Evolutionary conservation across 2,329 filamentous ascomycete genomes (phyloP).

Genomic region (Didymellaceae sp.): DNA sequence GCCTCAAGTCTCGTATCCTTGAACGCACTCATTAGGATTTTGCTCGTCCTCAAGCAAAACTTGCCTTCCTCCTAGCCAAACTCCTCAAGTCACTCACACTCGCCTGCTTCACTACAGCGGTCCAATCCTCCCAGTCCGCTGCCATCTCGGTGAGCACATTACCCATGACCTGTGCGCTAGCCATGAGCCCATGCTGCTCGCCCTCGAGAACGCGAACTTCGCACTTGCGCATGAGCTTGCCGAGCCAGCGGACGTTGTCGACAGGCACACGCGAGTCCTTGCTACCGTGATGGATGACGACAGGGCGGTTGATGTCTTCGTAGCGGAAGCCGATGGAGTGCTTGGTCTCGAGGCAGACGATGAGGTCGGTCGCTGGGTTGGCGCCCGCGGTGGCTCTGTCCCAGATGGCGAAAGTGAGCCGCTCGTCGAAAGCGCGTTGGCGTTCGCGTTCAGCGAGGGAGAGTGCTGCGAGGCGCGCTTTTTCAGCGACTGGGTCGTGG

Average conservation of each 20-base stretch:
- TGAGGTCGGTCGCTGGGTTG: constrained; percentile 90
- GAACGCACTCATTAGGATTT: too few species aligned
- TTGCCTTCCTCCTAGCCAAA: constrained; percentile 1
- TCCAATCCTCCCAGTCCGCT: constrained; percentile 73
- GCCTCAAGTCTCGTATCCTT: too few species aligned
- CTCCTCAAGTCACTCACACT: constrained; percentile 20
- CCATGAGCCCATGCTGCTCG: constrained; percentile 96
- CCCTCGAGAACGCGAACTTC: constrained; percentile 90
- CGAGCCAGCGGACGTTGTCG: constrained; percentile 94
- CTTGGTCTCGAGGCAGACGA: constrained; percentile 89
- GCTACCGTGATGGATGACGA: constrained; percentile 93
- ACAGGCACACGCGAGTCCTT: constrained; percentile 90
- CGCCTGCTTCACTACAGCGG: constrained; percentile 29
- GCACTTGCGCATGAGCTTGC: constrained; percentile 89
- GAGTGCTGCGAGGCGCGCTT: constrained; percentile 57
- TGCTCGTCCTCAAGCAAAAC: not conserved
- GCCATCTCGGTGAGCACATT: constrained; percentile 93
- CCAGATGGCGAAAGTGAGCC: constrained; percentile 94
- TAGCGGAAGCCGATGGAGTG: constrained; percentile 96
- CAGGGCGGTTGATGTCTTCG: constrained; percentile 88
- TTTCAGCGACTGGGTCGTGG: constrained; percentile 41
- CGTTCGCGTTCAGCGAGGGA: constrained; percentile 73
- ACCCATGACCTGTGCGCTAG: constrained; percentile 90
- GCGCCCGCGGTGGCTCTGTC: constrained; percentile 87
- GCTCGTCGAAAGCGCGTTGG: constrained; percentile 77